phyloP scores from a whole-genome alignment of 2,329 filamentous ascomycete genomes.

The Plenodomus lindquistii region DNA sequence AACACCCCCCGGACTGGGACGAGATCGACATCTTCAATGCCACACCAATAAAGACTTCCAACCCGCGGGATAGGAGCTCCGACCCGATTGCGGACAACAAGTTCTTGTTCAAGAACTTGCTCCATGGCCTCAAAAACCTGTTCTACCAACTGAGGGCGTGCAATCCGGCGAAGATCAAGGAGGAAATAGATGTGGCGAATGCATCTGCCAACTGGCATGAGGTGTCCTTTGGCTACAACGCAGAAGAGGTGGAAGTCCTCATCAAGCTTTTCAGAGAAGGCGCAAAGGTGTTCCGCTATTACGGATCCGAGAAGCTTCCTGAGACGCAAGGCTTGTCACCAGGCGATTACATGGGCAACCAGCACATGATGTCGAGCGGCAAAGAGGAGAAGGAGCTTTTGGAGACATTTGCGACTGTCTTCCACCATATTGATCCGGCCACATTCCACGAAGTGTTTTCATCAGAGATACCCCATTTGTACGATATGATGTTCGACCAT shows the following conservation, averaged over 20 bases:
- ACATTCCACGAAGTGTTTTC: constrained; percentile 99
- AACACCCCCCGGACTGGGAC: constrained; percentile 88
- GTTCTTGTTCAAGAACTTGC: constrained; percentile 93
- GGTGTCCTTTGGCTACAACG: constrained; percentile 93
- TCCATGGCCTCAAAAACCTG: constrained; percentile 94
- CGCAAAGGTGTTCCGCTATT: constrained; percentile 95
- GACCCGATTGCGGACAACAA: constrained; percentile 97
- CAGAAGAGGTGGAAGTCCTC: constrained; percentile 94
- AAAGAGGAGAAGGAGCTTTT: constrained; percentile 97
- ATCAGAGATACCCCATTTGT: constrained; percentile 93
- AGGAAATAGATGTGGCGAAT: constrained; percentile 72
- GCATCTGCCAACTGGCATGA: constrained; percentile 92
- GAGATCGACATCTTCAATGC: constrained; percentile 97
- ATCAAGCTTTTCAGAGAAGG: constrained; percentile 97
- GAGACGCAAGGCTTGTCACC: constrained; percentile 79
- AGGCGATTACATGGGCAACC: constrained; percentile 90
- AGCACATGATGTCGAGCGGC: constrained; percentile 89
- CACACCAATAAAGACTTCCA: constrained; percentile 93
- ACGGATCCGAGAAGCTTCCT: constrained; percentile 80
- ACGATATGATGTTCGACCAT: constrained; percentile 98
- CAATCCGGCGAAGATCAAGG: constrained; percentile 65
- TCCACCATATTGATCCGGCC: constrained; percentile 96
- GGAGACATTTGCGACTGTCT: constrained; percentile 97
- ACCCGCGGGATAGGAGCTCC: constrained; percentile 82
- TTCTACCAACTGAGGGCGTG: constrained; percentile 94